Base-by-base conservation (phyloP, 2,329 filamentous ascomycete genomes). In the Venturia carpophila region DNA sequence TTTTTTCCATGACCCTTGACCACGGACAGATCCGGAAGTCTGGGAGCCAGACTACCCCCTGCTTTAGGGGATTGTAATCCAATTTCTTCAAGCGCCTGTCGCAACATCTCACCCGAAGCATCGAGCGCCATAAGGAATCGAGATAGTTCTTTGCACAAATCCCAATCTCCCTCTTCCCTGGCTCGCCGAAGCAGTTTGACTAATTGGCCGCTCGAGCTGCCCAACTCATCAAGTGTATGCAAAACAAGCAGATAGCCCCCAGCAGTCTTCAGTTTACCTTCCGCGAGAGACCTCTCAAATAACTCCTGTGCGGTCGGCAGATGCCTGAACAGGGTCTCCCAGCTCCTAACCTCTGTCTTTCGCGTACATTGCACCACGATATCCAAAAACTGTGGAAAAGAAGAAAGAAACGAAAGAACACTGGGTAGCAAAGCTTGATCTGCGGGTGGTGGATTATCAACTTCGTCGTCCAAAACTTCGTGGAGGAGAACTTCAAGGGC, bases 321-420 rank as follows among this genome's bases (percentile, higher is more conserved):
- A 71, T 97, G 92, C 5, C 87, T 86, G 75, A 99, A 99, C 0
- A 99, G 81, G 0, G 94, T 97, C 67, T 89, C 87, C 94, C 94
- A 99, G 65, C 91, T 96, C 47, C 93, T 87, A 9, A 96, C 87
- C 73, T 99, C 94, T 0, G 94, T 99, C 77, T 99, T 99, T 64
- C 94, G 88, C 1, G 94, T 97, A 77, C 94, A 99, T 76, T 96
- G 94, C 24, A 99, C 89, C 30, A 99, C 88, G 66, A 97, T 94
- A 71, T 97, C 93, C 19, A 97, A 86, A 72, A 97, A 99, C 66
- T 91, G 86, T 65, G 87, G 88, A 70, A 82, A 82, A 1, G 78
- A 79, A 9, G 79, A 80, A 21, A 84, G 73, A 68, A 83, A 83
- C 0, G 79, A 80, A n/a, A 83, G 72, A 1, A 82, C 78, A 47